Conservation (phyloP, 768 basidiomycete genomes). For the Glaciozyma martinii region DNA sequence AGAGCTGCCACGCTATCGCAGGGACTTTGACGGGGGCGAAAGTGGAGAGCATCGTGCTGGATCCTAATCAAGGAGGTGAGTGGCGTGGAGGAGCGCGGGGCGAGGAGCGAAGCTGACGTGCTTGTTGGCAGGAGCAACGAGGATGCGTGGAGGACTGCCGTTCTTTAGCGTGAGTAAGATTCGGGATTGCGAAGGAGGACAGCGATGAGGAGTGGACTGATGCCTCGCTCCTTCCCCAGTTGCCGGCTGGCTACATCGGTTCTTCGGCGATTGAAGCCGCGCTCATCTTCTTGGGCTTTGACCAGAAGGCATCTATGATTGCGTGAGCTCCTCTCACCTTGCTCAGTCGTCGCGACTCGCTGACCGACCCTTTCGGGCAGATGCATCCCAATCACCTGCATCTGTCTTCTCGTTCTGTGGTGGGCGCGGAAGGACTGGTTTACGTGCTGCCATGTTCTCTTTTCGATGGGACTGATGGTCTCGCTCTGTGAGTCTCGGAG, state of each 20-base stretch:
- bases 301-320: slow-evolving; percentile 21
- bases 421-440: slow-evolving; percentile 21
- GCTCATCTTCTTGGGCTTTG: slow-evolving; percentile 24
- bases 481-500: too few relatives aligned
- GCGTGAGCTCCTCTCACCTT: slow-evolving; percentile 1
- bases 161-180: neutral
- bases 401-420: slow-evolving; percentile 6
- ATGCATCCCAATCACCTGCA: slow-evolving; percentile 12
- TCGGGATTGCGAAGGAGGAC: neutral
- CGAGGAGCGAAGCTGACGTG: too few relatives aligned
- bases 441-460: slow-evolving; percentile 8
- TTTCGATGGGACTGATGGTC: slow-evolving; percentile 10
- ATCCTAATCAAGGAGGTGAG: slow-evolving; percentile 28
- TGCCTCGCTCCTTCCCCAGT: neutral
- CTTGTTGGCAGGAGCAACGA: too few relatives aligned
- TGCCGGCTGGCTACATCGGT: slow-evolving; percentile 26
- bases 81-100: too few relatives aligned
- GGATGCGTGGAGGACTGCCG: slow-evolving; percentile 16
- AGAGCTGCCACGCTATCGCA: slow-evolving; percentile 10
- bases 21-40: slow-evolving; percentile 19
- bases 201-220: neutral
- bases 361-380: neutral
- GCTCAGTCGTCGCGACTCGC: accelerated
- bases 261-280: slow-evolving; percentile 18
- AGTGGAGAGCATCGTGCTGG: slow-evolving; percentile 12